Percentiles rank a stretch among this genome's conserved stretches.
Conservation (phyloP, 306 rosid species). For the Glycine latifolia region DNA sequence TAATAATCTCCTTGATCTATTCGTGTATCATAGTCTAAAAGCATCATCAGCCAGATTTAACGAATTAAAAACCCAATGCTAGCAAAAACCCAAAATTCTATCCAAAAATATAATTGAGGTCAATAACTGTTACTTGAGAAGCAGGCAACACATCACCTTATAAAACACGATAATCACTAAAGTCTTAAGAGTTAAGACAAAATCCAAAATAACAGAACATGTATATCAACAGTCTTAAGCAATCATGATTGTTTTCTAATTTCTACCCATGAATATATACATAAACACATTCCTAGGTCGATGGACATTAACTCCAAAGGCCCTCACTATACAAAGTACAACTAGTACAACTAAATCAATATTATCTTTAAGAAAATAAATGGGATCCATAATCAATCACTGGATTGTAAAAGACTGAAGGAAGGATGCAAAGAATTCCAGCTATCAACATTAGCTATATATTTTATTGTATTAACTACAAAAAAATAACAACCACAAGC, state of each 20-base stretch:
- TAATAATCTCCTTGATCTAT: neutral
- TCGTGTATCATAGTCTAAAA: neutral
- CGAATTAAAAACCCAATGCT: neutral
- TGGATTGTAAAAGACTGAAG: neutral
- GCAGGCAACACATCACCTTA: too few relatives aligned
- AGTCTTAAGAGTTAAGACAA: too few relatives aligned
- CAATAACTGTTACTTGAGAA: neutral
- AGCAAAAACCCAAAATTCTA: neutral
- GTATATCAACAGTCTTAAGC: too few relatives aligned
- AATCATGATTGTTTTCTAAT: neutral
- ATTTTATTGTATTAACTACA: conserved; percentile 12
- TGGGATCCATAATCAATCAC: conserved; percentile 7
- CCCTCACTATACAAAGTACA: neutral
- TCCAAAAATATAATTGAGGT: neutral
- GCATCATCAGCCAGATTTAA: neutral
- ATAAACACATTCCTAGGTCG: conserved; percentile 1
- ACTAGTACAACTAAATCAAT: conserved; percentile 3
- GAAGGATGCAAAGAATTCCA: conserved; percentile 26
- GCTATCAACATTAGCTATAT: conserved; percentile 25
- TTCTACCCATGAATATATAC: neutral
- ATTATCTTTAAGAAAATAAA: neutral
- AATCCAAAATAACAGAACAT: too few relatives aligned
- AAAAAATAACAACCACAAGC: conserved; percentile 27
- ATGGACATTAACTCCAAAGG: neutral
- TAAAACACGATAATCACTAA: neutral